Base-by-base conservation (phyloP, 1,284 basidiomycete species). In the Porodaedalea pini region DNA sequence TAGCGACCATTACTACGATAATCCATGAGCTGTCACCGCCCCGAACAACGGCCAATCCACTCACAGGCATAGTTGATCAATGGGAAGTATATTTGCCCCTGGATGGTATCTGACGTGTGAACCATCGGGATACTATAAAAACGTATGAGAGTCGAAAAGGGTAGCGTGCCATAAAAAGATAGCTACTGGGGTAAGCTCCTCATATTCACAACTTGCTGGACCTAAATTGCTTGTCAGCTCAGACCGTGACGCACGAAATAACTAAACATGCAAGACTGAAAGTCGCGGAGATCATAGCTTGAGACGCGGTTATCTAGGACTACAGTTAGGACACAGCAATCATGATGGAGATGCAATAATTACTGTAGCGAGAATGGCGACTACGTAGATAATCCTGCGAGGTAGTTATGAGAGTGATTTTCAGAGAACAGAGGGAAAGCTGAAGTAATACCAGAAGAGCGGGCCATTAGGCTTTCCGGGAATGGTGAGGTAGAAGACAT, bases 231-330 rank as follows among this genome's bases (percentile, higher is more conserved):
- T 21, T 45, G 17, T n/a, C n/a, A n/a, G n/a, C n/a, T n/a, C n/a
- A n/a, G n/a, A n/a, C n/a, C n/a, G n/a, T n/a, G n/a, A n/a, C n/a
- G n/a, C n/a, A 34, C 25, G n/a, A 17, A 53, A 36, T 23, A 56
- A 62, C 39, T 61, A 56, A n/a, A n/a, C 5, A 56, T 56, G 55
- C 62, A 13, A 87, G 71, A 62, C 79, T 82, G 73, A 87, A 88
- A 0, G 81, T 80, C 0, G 82, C 85, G 0, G 85, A 83, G 62
- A 88, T 86, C 78, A 87, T 77, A 6, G 85, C 82, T 71, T 85
- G 82, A 1, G 82, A 83, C 2, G 81, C 81, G 31, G 82, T n/a
- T n/a, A n/a, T n/a, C n/a, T n/a, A n/a, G n/a, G n/a, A n/a, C n/a
- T n/a, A n/a, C n/a, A n/a, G n/a, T n/a, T n/a, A n/a, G n/a, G n/a